These are phyloP conservation scores for Termitomyces sp. DNA, from an alignment of 768 basidiomycete species.

Conservation along the genomic window DNA sequence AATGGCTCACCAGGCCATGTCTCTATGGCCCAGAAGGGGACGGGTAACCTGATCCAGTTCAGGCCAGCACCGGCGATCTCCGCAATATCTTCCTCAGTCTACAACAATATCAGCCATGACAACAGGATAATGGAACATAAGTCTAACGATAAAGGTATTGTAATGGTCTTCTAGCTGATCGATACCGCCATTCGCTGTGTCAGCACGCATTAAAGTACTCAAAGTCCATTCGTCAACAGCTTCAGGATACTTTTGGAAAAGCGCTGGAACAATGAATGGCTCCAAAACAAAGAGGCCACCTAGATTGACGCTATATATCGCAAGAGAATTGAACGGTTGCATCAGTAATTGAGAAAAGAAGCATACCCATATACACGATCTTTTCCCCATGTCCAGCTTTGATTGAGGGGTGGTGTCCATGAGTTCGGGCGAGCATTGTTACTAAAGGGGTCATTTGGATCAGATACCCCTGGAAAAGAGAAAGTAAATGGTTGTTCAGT, in stretches of 20 bases:
- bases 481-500: neutral
- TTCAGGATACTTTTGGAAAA: slow-evolving; percentile 61
- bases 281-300: slow-evolving; percentile 77
- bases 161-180: slow-evolving; percentile 74
- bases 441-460: slow-evolving; percentile 72
- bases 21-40: slow-evolving; percentile 86
- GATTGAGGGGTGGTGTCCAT: slow-evolving; percentile 77
- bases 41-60: slow-evolving; percentile 79
- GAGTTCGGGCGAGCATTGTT: slow-evolving; percentile 69
- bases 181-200: slow-evolving; percentile 42
- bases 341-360: slow-evolving; percentile 7
- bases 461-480: slow-evolving; percentile 45
- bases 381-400: slow-evolving; percentile 64
- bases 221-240: slow-evolving; percentile 75
- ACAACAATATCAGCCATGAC: slow-evolving; percentile 1
- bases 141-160: slow-evolving; percentile 73
- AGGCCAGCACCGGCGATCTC: slow-evolving; percentile 85
- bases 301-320: slow-evolving; percentile 55
- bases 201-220: slow-evolving; percentile 55
- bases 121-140: neutral
- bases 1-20: slow-evolving; percentile 72
- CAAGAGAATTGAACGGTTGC: slow-evolving; percentile 6
- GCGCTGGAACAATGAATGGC: slow-evolving; percentile 61
- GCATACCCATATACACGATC: slow-evolving; percentile 60
- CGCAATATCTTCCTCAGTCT: slow-evolving; percentile 91